phyloP scores from a whole-genome alignment of 805 yeast genomes.

The Wickerhamomyces bovis region DNA sequence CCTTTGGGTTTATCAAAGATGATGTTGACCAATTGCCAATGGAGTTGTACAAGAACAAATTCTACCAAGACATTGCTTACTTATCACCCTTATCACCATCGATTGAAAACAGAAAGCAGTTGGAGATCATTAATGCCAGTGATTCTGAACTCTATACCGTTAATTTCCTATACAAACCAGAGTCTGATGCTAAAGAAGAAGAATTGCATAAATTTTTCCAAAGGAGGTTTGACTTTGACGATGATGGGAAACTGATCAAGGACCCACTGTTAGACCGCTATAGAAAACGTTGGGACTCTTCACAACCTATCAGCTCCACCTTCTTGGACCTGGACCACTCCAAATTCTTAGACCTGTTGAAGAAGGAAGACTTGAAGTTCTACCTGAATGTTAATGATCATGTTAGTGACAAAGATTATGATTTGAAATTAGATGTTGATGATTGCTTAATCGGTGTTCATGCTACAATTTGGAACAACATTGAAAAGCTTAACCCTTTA shows the following conservation, averaged over 20 bases:
- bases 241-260: not conserved
- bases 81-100: slow-evolving; percentile 38
- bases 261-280: slow-evolving; percentile 17
- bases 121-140: slow-evolving; percentile 11
- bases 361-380: slow-evolving; percentile 5
- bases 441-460: slow-evolving; percentile 31
- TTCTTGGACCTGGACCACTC: slow-evolving; percentile 1
- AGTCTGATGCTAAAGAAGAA: slow-evolving; percentile 8
- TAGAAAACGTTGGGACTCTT: slow-evolving; percentile 19
- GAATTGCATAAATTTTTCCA: slow-evolving; percentile 9
- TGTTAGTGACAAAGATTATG: slow-evolving; percentile 27
- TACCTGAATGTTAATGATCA: slow-evolving; percentile 9
- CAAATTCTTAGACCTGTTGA: slow-evolving; percentile 3
- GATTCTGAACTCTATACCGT: slow-evolving; percentile 7
- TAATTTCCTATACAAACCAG: slow-evolving; percentile 17
- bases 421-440: slow-evolving; percentile 28
- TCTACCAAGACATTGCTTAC: slow-evolving; percentile 46
- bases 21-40: slow-evolving; percentile 56
- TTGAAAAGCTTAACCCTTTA: slow-evolving; percentile 1
- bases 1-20: slow-evolving; percentile 62
- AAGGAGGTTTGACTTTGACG: slow-evolving; percentile 5
- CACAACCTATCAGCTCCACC: slow-evolving; percentile 13
- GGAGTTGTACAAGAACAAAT: slow-evolving; percentile 39
- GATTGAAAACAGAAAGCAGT: slow-evolving; percentile 14
- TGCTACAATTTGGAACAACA: slow-evolving; percentile 27